Conservation (phyloP, 208 protist genomes). For the Kentomonas sorsogonicus region DNA sequence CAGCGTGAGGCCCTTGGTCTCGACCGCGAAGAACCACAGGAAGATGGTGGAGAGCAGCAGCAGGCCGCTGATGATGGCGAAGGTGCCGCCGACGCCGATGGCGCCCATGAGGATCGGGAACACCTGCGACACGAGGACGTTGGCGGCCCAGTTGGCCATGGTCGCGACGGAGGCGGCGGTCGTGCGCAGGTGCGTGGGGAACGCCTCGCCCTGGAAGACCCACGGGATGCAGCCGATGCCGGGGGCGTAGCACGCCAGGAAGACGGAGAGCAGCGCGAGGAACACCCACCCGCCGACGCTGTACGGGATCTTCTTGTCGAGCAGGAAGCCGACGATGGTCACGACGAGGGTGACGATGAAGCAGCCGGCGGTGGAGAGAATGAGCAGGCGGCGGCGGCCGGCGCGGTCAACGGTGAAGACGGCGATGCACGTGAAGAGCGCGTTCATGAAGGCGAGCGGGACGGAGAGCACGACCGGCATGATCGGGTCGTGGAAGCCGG, state of each 20-base stretch:
- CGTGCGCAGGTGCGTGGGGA: conserved; percentile 78
- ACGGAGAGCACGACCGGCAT: conserved; percentile 80
- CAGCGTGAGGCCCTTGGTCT: conserved; percentile 84
- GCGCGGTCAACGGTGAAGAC: conserved; percentile 80
- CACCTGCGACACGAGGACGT: conserved; percentile 81
- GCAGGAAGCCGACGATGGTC: conserved; percentile 51
- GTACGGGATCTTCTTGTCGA: conserved; percentile 54
- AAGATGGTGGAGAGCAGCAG: conserved; percentile 53
- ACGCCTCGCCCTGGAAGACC: conserved; percentile 89
- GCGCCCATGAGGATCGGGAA: conserved; percentile 82
- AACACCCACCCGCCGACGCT: conserved; percentile 66
- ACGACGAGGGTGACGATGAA: conserved; percentile 49
- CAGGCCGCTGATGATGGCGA: conserved; percentile 63
- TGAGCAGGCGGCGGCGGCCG: conserved; percentile 64
- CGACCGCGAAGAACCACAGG: conserved; percentile 79
- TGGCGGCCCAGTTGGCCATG: conserved; percentile 89
- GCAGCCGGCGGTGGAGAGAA: conserved; percentile 69
- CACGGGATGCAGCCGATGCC: conserved; percentile 89
- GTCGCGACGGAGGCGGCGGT: conserved; percentile 77
- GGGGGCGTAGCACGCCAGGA: conserved; percentile 80
- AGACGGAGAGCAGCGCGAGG: conserved; percentile 63
- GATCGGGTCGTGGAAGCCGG: conserved; percentile 64
- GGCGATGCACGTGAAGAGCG: conserved; percentile 70
- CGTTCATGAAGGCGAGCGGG: conserved; percentile 86
- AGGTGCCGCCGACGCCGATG: conserved; percentile 79